Evolutionary conservation across 1,284 basidiomycete genomes (phyloP).

Genomic region (Apiotrichum gamsii): DNA sequence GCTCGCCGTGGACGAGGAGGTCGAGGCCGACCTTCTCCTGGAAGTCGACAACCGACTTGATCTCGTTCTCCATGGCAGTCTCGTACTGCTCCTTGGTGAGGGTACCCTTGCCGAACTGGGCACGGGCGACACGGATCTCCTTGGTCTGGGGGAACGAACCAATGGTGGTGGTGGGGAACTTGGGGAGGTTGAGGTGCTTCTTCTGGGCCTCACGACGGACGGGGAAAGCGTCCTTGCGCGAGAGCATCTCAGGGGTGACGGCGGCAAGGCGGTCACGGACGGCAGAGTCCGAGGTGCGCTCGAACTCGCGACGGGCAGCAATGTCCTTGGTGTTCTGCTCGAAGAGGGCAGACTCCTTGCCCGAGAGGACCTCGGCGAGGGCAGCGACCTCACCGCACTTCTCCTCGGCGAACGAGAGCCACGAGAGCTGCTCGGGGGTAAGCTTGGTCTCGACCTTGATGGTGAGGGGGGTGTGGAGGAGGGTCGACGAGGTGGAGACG

Average conservation of each 20-base stretch:
- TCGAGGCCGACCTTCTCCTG: conserved; percentile 96
- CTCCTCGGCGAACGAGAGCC: conserved; percentile 98
- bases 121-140: conserved; percentile 94
- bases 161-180: conserved; percentile 98
- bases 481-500: conserved; percentile 92
- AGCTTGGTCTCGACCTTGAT: conserved; percentile 90
- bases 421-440: conserved; percentile 83
- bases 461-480: conserved; percentile 97
- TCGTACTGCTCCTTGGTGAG: conserved; percentile 86
- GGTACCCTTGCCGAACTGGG: conserved; percentile 90
- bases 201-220: conserved; percentile 83
- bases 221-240: conserved; percentile 87
- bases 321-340: conserved; percentile 89
- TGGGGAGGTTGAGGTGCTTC: conserved; percentile 83
- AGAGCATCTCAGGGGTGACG: conserved; percentile 80
- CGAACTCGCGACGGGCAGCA: conserved; percentile 90
- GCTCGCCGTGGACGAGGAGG: conserved; percentile 97
- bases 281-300: conserved; percentile 87
- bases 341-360: conserved; percentile 66
- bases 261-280: conserved; percentile 92
- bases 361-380: conserved; percentile 78
- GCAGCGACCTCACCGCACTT: conserved; percentile 88
- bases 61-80: conserved; percentile 97
- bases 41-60: conserved; percentile 87
- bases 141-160: conserved; percentile 99